Conservation (phyloP, 176 grass and related monocot species). For the Stipa capillata region DNA sequence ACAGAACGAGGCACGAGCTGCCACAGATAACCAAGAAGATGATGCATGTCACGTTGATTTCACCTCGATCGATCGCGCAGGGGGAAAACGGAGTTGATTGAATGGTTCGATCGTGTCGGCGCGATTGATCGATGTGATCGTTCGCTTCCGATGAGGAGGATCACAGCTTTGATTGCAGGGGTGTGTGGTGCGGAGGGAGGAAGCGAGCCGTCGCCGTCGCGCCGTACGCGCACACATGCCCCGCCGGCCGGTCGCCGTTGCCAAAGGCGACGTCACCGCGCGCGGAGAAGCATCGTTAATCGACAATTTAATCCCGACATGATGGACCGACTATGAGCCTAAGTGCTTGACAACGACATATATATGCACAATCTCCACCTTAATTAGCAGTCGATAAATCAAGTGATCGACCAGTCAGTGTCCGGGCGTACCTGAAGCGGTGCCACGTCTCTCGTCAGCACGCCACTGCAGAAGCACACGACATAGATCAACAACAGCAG, state of each 20-base stretch:
- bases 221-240: background rate
- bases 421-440: too few relatives aligned
- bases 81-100: background rate
- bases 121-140: background rate
- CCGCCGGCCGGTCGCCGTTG: background rate
- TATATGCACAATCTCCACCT: too few relatives aligned
- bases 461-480: background rate
- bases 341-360: too few relatives aligned
- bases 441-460: background rate
- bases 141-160: background rate
- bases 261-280: background rate
- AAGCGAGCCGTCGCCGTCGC: background rate
- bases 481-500: background rate
- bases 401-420: too few relatives aligned
- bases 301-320: too few relatives aligned
- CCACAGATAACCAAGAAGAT: background rate
- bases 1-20: background rate
- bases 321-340: too few relatives aligned
- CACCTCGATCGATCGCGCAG: background rate
- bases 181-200: background rate
- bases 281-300: background rate
- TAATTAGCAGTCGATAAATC: too few relatives aligned
- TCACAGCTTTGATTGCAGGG: background rate
- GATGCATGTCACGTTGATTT: background rate
- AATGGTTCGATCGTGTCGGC: background rate